Conservation (phyloP, 225 moss, liverwort and hornwort genomes). For the Anthoceros angustus region DNA sequence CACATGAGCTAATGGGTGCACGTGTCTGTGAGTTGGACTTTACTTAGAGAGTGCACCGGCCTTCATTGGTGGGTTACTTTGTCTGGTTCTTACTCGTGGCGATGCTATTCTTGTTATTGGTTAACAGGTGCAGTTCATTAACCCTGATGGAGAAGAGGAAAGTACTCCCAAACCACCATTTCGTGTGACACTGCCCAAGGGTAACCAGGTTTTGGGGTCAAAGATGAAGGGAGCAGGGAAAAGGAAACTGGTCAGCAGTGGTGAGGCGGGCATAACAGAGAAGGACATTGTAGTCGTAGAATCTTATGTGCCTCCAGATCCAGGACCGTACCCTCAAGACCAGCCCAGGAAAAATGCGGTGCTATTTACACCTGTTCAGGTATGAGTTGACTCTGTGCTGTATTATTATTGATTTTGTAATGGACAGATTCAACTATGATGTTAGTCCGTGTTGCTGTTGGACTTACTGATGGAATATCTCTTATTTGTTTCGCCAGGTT, state of each 20-base stretch:
- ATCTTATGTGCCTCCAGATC: slow-evolving; percentile 87
- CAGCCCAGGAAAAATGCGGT: slow-evolving; percentile 88
- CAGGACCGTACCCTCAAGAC: slow-evolving; percentile 96
- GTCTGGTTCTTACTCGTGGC: too few relatives aligned
- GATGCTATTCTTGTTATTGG: too few relatives aligned
- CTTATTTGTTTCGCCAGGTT: slow-evolving; percentile 20
- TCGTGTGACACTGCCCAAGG: slow-evolving; percentile 54
- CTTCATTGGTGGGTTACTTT: too few relatives aligned
- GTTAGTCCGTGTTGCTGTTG: neutral
- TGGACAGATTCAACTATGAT: too few relatives aligned
- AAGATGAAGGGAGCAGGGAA: slow-evolving; percentile 35
- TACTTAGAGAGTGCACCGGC: too few relatives aligned
- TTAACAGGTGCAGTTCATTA: slow-evolving; percentile 40
- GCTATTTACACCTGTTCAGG: slow-evolving; percentile 86
- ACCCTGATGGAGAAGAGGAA: slow-evolving; percentile 59
- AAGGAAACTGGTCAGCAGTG: slow-evolving; percentile 39
- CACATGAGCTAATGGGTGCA: too few relatives aligned
- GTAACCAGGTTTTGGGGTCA: slow-evolving; percentile 10
- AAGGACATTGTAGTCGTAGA: slow-evolving; percentile 52
- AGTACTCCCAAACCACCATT: slow-evolving; percentile 75
- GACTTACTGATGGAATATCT: neutral
- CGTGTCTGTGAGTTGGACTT: too few relatives aligned
- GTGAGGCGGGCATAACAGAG: slow-evolving; percentile 14
- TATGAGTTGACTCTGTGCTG: slow-evolving; percentile 3
- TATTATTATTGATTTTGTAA: neutral